Percentiles rank a stretch among this genome's conserved stretches.
Evolutionary conservation across 2,329 filamentous ascomycete genomes (phyloP).

Genomic region (Xylariaceae sp.): DNA sequence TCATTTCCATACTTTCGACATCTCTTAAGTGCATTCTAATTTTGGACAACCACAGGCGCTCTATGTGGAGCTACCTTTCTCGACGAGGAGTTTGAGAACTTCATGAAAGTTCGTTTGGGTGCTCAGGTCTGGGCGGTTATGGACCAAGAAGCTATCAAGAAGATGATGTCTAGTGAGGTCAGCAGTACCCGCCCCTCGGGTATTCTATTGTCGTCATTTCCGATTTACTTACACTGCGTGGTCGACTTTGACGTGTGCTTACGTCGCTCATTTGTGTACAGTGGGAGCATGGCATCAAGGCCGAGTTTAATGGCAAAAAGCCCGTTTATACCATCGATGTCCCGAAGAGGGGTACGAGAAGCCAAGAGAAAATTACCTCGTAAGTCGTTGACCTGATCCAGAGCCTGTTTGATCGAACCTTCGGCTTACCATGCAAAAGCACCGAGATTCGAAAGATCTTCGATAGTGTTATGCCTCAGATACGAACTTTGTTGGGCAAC

Average conservation of each 20-base stretch:
- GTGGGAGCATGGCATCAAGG: constrained; percentile 18
- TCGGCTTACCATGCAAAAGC: constrained; percentile 1
- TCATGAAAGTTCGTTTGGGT: constrained; percentile 6
- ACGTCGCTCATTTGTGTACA: not conserved
- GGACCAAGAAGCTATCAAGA: constrained; percentile 3
- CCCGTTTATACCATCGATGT: constrained; percentile 7
- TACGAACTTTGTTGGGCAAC: constrained; percentile 3
- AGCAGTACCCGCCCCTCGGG: not conserved
- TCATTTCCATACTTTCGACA: not conserved
- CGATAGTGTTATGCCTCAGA: constrained; percentile 4
- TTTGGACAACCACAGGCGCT: constrained; percentile 1
- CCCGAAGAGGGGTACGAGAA: not conserved
- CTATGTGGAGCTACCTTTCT: constrained; percentile 14
- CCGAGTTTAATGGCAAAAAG: constrained; percentile 3
- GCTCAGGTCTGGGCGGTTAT: constrained; percentile 3
- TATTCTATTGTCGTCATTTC: not conserved
- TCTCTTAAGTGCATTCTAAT: not conserved
- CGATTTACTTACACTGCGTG: not conserved
- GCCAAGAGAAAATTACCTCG: constrained; percentile 2
- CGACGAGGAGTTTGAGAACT: constrained; percentile 10
- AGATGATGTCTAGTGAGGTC: constrained; percentile 16
- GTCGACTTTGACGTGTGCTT: not conserved
- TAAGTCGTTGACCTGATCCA: not conserved
- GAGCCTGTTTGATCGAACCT: not conserved
- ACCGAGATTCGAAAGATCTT: constrained; percentile 9